phyloP scores from a whole-genome alignment of 2,329 filamentous ascomycete species.

The Exophiala spinifera region DNA sequence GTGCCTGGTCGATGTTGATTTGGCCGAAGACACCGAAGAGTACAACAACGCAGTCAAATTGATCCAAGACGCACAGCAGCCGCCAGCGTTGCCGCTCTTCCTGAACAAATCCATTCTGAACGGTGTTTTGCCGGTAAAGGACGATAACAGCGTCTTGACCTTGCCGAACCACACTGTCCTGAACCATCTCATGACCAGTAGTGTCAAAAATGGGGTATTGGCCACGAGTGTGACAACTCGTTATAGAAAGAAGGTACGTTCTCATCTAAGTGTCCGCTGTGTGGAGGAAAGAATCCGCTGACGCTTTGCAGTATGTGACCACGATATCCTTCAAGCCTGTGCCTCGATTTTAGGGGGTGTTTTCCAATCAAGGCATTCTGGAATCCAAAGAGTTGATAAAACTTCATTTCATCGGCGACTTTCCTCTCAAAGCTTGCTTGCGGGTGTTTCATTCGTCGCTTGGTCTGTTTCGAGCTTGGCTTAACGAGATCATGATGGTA shows the following conservation, averaged over 20 bases:
- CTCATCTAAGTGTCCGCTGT: neutral
- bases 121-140: constrained; percentile 85
- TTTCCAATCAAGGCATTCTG: constrained; percentile 1
- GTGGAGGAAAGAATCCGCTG: neutral
- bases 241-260: constrained; percentile 76
- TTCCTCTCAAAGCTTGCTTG: neutral
- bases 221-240: constrained; percentile 96
- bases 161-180: constrained; percentile 97
- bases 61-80: constrained; percentile 74
- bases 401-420: neutral
- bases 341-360: constrained; percentile 28
- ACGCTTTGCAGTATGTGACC: constrained; percentile 73
- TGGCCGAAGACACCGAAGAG: constrained; percentile 70
- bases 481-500: constrained; percentile 5
- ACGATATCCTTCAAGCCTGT: constrained; percentile 97
- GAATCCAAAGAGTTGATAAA: neutral
- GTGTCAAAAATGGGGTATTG: constrained; percentile 93
- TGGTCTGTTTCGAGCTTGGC: neutral
- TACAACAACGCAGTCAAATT: constrained; percentile 73
- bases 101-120: constrained; percentile 93
- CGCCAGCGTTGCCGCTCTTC: constrained; percentile 84
- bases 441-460: neutral
- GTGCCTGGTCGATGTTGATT: constrained; percentile 83
- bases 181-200: constrained; percentile 95
- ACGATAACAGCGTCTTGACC: constrained; percentile 94